Conservation (phyloP, 2,329 filamentous ascomycete genomes). For the Alternaria triticina region DNA sequence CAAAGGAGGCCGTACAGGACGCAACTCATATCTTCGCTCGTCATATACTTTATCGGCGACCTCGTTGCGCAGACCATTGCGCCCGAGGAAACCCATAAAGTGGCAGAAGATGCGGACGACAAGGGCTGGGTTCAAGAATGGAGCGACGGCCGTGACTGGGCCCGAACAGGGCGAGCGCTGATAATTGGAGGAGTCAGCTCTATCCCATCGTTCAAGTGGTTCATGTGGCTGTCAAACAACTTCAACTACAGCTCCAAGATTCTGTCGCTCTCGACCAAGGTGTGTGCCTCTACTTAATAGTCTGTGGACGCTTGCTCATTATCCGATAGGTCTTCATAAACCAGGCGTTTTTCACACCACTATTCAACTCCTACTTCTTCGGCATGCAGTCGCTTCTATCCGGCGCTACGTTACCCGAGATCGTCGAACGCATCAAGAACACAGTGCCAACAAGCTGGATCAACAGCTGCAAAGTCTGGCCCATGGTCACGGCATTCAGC, state of each 20-base stretch:
- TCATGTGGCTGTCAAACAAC: conserved; percentile 75
- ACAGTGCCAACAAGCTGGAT: conserved; percentile 78
- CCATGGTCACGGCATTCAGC: conserved; percentile 81
- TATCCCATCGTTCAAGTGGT: conserved; percentile 86
- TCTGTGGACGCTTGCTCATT: neutral
- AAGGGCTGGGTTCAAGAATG: conserved; percentile 47
- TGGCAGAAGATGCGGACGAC: conserved; percentile 17
- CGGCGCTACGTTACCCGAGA: conserved; percentile 69
- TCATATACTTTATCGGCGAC: conserved; percentile 82
- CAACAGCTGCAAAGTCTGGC: conserved; percentile 89
- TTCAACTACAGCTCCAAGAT: conserved; percentile 83
- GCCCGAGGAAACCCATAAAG: conserved; percentile 10
- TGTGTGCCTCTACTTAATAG: conserved; percentile 1
- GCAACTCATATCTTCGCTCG: conserved; percentile 75
- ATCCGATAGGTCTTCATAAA: conserved; percentile 68
- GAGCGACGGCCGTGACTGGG: conserved; percentile 54
- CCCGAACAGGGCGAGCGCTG: conserved; percentile 72
- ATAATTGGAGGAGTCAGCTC: conserved; percentile 74
- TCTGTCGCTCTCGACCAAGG: conserved; percentile 74
- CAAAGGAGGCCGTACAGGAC: conserved; percentile 76
- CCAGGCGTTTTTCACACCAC: conserved; percentile 79
- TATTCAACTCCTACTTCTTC: conserved; percentile 61
- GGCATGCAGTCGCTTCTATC: conserved; percentile 57
- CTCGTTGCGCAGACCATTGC: conserved; percentile 74
- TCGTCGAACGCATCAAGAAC: conserved; percentile 72